phyloP scores from a whole-genome alignment of 164 flowering plant genomes.

The Sedum album region DNA sequence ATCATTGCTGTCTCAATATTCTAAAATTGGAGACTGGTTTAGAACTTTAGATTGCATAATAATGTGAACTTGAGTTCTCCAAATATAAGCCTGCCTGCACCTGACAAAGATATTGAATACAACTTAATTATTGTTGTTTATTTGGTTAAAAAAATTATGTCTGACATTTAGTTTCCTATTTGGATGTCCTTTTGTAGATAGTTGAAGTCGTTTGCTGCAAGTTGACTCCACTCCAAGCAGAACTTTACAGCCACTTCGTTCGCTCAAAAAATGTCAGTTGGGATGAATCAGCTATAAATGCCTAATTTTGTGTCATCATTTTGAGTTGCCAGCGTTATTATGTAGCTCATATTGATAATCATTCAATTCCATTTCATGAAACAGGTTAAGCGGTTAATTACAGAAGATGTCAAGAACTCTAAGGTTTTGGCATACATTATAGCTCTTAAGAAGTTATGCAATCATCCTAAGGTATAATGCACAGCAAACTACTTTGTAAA shows the following conservation, averaged over 20 bases:
- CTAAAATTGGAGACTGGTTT: not conserved
- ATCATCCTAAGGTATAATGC: constrained; percentile 81
- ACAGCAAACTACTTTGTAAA: not conserved
- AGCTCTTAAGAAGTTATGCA: constrained; percentile 97
- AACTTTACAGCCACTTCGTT: constrained; percentile 79
- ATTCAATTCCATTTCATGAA: not conserved
- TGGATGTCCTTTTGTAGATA: constrained; percentile 44
- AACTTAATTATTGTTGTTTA: not conserved
- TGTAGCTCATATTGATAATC: not conserved
- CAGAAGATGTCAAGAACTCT: constrained; percentile 70
- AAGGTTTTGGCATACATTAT: constrained; percentile 94
- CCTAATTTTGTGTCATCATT: not conserved
- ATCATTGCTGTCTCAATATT: not conserved
- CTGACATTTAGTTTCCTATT: not conserved
- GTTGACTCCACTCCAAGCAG: constrained; percentile 77
- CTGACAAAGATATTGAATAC: not conserved
- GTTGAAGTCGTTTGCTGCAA: constrained; percentile 99
- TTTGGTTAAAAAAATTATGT: not conserved
- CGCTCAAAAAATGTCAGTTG: constrained; percentile 85
- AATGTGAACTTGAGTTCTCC: not conserved
- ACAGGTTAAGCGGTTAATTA: constrained; percentile 62
- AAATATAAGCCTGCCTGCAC: not conserved
- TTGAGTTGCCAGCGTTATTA: not conserved
- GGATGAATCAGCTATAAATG: not conserved
- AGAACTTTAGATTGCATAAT: not conserved